Base-by-base conservation (phyloP, 225 moss, liverwort and hornwort species). In the Physcomitrium patens region DNA sequence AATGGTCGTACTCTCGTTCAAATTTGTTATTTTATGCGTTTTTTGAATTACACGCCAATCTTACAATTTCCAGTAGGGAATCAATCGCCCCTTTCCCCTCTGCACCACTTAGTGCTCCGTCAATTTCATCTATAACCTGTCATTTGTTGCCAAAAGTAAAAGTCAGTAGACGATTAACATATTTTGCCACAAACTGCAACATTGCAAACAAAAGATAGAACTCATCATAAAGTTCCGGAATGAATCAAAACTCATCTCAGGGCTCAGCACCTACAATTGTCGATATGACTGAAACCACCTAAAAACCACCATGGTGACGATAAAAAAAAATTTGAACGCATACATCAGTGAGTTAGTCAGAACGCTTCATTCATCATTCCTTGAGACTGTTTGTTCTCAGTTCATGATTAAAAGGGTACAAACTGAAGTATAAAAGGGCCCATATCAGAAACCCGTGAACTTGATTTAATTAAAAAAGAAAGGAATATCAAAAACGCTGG, bases 81-180 rank as follows among this genome's bases (percentile, higher is more conserved):
- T 89, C 93, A 66, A 95, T 87, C 48, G 97, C 94, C 77, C 93
- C 88, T 70, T 91, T 93, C 68, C 94, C 97, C 77, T 99, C 97
- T 61, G 73, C 65, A 71, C 97, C 95, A 56, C 83, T 93, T 15
- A 95, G 62, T 10, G 84, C 90, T 79, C 97, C 95, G 79, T 99
- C 97, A 83, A 99, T 99, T 79, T 99, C 95, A 84, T 99, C 97
- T 73, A 99, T 91, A 69, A 99, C 82, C 97, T 97, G 90, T 68
- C 67, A 70, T 60, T 65, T 53, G 26, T 68, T 56, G 48, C 51
- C 42, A 31, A 22, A 67, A 59, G 72, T 63, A 60, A 49, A 12
- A 8, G 43, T 67, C 12, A 53, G 53, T 64, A 20, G 50, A 65
- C 42, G 26, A 71, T 17, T 46, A 67, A 69, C 46, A 47, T 18